phyloP scores from a whole-genome alignment of 2,329 filamentous ascomycete species.

The Acephala macrosclerotiorum region DNA sequence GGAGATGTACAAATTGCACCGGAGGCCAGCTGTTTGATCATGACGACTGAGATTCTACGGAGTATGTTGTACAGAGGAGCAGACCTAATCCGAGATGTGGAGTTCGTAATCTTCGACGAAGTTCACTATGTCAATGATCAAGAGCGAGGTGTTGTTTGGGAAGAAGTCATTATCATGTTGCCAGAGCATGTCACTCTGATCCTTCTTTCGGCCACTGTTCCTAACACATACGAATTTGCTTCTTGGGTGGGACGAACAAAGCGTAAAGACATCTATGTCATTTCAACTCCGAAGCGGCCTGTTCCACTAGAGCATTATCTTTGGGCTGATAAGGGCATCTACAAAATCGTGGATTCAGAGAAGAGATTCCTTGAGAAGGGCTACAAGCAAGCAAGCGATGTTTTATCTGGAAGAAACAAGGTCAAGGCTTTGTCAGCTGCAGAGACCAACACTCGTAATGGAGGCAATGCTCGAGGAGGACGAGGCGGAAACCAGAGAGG shows the following conservation, averaged over 20 bases:
- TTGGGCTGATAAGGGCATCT: slow-evolving; percentile 91
- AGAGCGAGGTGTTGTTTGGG: slow-evolving; percentile 97
- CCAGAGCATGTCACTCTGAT: slow-evolving; percentile 97
- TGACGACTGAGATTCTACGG: slow-evolving; percentile 97
- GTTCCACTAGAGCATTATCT: slow-evolving; percentile 96
- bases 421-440: slow-evolving; percentile 55
- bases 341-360: slow-evolving; percentile 93
- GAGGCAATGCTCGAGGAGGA: slow-evolving; percentile 62
- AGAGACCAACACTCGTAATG: slow-evolving; percentile 49
- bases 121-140: slow-evolving; percentile 98
- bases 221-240: slow-evolving; percentile 96
- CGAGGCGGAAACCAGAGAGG: slow-evolving; percentile 62
- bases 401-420: slow-evolving; percentile 84
- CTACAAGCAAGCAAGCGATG: slow-evolving; percentile 92
- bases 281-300: slow-evolving; percentile 93
- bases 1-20: slow-evolving; percentile 98
- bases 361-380: slow-evolving; percentile 92
- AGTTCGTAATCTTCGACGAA: slow-evolving; percentile 99
- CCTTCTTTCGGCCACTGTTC: slow-evolving; percentile 92
- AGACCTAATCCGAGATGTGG: slow-evolving; percentile 94
- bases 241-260: slow-evolving; percentile 98
- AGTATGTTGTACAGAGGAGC: slow-evolving; percentile 98
- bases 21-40: slow-evolving; percentile 97
- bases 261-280: slow-evolving; percentile 98
- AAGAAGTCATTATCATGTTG: slow-evolving; percentile 99